Evolutionary conservation across 257 asterid genomes (phyloP), one percentile per base, ranked within the genome.

Genomic region (Pogostemon cablin): DNA sequence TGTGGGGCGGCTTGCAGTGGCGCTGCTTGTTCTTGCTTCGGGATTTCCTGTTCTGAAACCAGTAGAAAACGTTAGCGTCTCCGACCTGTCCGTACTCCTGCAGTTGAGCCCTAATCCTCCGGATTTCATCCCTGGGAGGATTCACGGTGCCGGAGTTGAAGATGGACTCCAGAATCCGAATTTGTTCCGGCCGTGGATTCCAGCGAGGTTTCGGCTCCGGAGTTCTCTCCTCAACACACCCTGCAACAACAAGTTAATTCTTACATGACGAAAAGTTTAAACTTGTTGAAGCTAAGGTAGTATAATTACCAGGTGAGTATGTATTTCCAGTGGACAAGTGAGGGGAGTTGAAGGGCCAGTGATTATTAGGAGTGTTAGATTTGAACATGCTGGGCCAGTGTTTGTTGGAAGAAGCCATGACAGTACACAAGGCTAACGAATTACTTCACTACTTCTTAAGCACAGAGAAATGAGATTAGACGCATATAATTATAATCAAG

Each of bases 11-110:
- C 73, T 88, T 88, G 43, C 86, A 78, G 50, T 81, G 87, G 68
- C 91, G 90, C 34, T 77, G 95, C 73, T 88, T 88, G 78, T 85
- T 89, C 60, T 92, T 92, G 85, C 84, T 88, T 73, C 97, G 81
- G 4, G 98, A 92, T 77, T 92, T 92, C 39, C 97, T 66, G 84
- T 92, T 92, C 34, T 92, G 98, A 70, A 92, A 92, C 98, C 98
- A 90, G 67, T 92, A 92, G 78, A 90, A 92, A n/a, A 92, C 97
- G 53, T 90, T 92, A 7, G 98, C 98, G 50, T 92, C 98, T 40
- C 96, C 98, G 2, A 92, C 97, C 50, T 90, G 96, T 1, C 98
- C 98, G 69, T 77, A 90, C 68, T 92, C 93, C 67, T 86, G 95
- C 8, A 92, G 71, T 39, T 84, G 96, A 20, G 80, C 91, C 78